These are phyloP conservation scores for Eucalyptus erythrocorys DNA, from an alignment of 345 rosid genomes.

Conservation along the genomic window DNA sequence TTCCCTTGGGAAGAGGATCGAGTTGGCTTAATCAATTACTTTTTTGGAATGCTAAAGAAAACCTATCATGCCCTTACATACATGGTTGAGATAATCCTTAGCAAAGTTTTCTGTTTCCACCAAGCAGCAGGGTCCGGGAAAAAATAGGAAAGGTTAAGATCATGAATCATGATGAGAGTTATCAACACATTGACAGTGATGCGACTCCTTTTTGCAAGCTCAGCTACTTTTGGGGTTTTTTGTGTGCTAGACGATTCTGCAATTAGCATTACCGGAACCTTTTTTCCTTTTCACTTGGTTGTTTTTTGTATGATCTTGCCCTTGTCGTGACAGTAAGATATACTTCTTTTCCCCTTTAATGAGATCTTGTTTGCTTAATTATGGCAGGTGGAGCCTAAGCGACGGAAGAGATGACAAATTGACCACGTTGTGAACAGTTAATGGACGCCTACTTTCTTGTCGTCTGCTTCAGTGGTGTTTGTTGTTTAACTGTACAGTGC, in stretches of 20 bases:
- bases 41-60: not conserved
- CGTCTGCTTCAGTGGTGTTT: not conserved
- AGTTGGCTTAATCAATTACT: not conserved
- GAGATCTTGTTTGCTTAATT: not conserved
- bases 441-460: not conserved
- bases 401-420: not conserved
- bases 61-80: not conserved
- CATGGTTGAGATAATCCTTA: not conserved
- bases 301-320: not conserved
- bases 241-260: not conserved
- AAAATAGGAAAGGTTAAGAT: not conserved
- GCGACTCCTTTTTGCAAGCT: not conserved
- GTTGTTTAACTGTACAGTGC: not conserved
- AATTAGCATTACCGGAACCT: not conserved
- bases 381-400: not conserved
- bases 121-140: not conserved
- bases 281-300: not conserved
- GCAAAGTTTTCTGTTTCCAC: not conserved
- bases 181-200: not conserved
- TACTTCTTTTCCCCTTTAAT: not conserved
- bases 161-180: not conserved
- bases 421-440: not conserved
- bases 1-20: not conserved
- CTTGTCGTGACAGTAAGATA: not conserved
- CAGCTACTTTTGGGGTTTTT: not conserved